Evolutionary conservation across 177 flowering plant genomes (phyloP).

Genomic region (Telopea speciosissima): DNA sequence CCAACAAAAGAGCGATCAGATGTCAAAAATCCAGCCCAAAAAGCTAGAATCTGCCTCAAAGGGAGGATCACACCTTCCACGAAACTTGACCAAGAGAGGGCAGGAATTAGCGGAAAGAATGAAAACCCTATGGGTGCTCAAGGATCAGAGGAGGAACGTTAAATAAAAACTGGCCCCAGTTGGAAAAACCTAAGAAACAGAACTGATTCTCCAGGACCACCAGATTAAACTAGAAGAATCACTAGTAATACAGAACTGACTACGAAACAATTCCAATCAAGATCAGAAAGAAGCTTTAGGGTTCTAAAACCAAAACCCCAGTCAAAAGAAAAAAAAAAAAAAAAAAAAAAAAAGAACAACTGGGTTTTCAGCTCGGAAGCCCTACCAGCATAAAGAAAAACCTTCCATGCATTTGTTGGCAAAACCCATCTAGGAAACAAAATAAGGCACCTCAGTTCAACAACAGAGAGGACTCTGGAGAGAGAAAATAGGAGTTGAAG

Average conservation of each 20-base stretch:
- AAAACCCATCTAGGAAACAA: conserved; percentile 10
- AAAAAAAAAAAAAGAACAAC: no score
- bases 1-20: neutral
- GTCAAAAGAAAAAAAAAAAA: no score
- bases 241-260: conserved; percentile 9
- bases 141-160: neutral
- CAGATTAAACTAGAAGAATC: conserved; percentile 7
- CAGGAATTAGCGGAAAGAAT: neutral
- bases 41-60: neutral
- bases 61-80: neutral
- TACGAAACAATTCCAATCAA: neutral
- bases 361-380: conserved; percentile 12
- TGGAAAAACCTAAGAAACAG: conserved; percentile 5
- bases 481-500: neutral
- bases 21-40: neutral
- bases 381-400: neutral
- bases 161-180: neutral
- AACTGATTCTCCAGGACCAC: no score
- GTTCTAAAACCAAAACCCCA: conserved; percentile 1
- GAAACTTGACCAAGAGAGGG: neutral
- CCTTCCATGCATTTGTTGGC: conserved; percentile 12
- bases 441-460: conserved; percentile 20
- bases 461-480: neutral
- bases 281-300: conserved; percentile 1
- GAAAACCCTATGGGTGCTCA: neutral